Base-by-base conservation (phyloP, 2,329 filamentous ascomycete genomes). In the Akanthomyces uredinophilus region DNA sequence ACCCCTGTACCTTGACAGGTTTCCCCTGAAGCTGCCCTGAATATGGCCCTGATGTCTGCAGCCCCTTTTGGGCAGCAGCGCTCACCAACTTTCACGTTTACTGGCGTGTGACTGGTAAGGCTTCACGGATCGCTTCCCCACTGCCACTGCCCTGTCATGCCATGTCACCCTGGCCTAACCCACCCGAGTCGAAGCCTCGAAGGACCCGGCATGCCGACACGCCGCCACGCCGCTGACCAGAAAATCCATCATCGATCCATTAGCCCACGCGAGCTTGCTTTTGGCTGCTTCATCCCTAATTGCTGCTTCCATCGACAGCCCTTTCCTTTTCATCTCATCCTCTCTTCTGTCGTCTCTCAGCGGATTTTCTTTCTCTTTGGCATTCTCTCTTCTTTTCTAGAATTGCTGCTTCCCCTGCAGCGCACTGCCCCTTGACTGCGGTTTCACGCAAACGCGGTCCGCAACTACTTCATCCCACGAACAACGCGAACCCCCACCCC, bases 261-360 rank as follows among this genome's bases (percentile, higher is more conserved):
- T 18, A n/a, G 8, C 37, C 56, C 46, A 59, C 56, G 56, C 56
- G 56, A 59, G 47, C 56, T 59, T 59, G 32, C 47, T 51, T 59
- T 59, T 59, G 44, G 22, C 46, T 29, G 46, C 55, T 22, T 58
- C 55, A 58, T 59, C 56, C 56, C 56, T 59, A 27, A 16, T n/a
- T 49, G n/a, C 50, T 20, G 20, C 20, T 50, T 58, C 55, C 55
- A 41, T 58, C 32, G 8, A 49, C 20, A 22, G 2, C 43, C 5
- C 14, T 13, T 35, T 32, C 20, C 18, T 27, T 43, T 35, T 14
- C 56, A 50, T 59, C 56, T 18, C 32, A 18, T 35, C 18, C 22
- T 59, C 56, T 24, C 29, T 35, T 50, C 43, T 35, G n/a, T 14
- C 44, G 27, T 6, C n/a, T 51, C 24, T 1, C 46, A 41, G 46